phyloP scores from a whole-genome alignment of 108 stramenopile species.

The Cyclotella cryptica region DNA sequence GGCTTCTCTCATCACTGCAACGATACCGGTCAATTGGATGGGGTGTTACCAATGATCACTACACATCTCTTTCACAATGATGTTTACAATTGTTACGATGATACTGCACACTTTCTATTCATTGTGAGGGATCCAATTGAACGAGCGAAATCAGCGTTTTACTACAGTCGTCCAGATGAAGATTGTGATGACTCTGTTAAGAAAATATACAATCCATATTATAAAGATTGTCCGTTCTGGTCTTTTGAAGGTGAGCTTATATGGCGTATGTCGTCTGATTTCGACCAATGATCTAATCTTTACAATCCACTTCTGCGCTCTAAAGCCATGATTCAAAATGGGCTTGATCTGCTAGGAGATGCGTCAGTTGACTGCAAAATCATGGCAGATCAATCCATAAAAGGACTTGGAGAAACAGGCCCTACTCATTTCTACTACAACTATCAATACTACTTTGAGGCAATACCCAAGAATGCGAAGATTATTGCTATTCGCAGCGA shows the following conservation, averaged over 20 bases:
- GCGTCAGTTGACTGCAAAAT: not conserved
- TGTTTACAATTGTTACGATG: constrained; percentile 31
- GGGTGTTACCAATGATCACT: constrained; percentile 18
- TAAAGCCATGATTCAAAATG: not conserved
- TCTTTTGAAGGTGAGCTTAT: constrained; percentile 5
- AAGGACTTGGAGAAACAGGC: not conserved
- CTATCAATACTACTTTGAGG: constrained; percentile 20
- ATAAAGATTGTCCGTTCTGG: constrained; percentile 8
- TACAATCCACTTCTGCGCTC: not conserved
- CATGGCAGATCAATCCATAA: not conserved
- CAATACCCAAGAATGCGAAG: not conserved
- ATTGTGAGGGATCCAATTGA: constrained; percentile 29
- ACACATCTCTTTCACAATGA: constrained; percentile 37
- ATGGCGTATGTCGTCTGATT: too few relatives aligned
- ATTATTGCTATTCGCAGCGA: not conserved
- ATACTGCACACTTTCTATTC: constrained; percentile 29
- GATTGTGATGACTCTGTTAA: constrained; percentile 2
- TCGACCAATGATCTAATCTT: not conserved
- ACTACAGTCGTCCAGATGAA: constrained; percentile 20
- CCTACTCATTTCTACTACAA: constrained; percentile 9
- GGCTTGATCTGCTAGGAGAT: not conserved
- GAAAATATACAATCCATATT: constrained; percentile 1
- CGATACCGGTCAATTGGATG: not conserved
- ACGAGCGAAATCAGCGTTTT: constrained; percentile 21
- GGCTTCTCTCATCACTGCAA: constrained; percentile 11